phyloP scores from a whole-genome alignment of 768 basidiomycete species.

The Mycena alexandri region DNA sequence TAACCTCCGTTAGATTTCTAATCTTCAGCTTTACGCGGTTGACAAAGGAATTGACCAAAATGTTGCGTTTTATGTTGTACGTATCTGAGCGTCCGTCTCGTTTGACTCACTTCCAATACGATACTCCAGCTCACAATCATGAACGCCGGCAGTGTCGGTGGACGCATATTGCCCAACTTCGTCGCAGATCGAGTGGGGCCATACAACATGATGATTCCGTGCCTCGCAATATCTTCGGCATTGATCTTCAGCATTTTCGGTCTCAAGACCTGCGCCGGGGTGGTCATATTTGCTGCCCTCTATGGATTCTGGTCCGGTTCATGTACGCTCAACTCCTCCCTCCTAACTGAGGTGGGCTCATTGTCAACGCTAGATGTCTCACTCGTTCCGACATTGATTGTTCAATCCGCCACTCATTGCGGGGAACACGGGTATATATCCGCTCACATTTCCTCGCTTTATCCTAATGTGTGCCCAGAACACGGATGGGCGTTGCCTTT shows the following conservation, averaged over 20 bases:
- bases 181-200: constrained; percentile 33
- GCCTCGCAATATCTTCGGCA: constrained; percentile 24
- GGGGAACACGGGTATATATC: constrained; percentile 53
- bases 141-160: constrained; percentile 29
- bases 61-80: constrained; percentile 28
- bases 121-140: constrained; percentile 22
- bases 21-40: constrained; percentile 29
- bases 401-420: constrained; percentile 49
- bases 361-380: constrained; percentile 52
- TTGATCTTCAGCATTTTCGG: constrained; percentile 27
- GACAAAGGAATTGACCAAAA: constrained; percentile 22
- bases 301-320: constrained; percentile 35
- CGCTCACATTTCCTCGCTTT: not conserved
- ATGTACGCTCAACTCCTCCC: not conserved
- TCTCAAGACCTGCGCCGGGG: constrained; percentile 1
- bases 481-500: constrained; percentile 63
- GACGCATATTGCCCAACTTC: constrained; percentile 31
- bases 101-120: constrained; percentile 1
- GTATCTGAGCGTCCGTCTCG: constrained; percentile 2
- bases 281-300: constrained; percentile 20
- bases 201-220: constrained; percentile 31
- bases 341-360: not conserved
- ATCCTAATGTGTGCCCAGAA: constrained; percentile 43
- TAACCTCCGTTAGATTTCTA: constrained; percentile 25
- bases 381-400: constrained; percentile 54